phyloP scores from a whole-genome alignment of 352 stramenopile species.

The Pythium sukuiense region DNA sequence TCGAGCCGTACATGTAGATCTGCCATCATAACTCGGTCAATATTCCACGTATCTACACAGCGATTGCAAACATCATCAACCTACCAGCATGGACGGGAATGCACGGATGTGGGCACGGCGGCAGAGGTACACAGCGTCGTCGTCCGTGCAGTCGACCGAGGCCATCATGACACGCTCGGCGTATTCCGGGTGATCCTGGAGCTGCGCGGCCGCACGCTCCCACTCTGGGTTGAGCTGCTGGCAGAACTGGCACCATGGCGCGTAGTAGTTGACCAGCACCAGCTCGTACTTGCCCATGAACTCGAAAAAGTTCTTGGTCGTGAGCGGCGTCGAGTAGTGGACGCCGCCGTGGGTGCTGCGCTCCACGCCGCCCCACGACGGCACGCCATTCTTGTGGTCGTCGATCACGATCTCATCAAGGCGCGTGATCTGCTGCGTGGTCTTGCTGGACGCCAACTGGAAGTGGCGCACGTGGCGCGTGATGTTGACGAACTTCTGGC shows the following conservation, averaged over 20 bases:
- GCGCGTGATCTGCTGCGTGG: slow-evolving; percentile 33
- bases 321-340: slow-evolving; percentile 77
- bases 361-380: slow-evolving; percentile 62
- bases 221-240: slow-evolving; percentile 77
- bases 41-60: background rate
- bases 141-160: slow-evolving; percentile 77
- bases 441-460: slow-evolving; percentile 43
- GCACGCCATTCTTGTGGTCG: slow-evolving; percentile 57
- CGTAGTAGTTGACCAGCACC: slow-evolving; percentile 85
- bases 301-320: slow-evolving; percentile 63
- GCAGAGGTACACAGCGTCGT: slow-evolving; percentile 60
- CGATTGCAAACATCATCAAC: slow-evolving; percentile 1
- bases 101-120: slow-evolving; percentile 69
- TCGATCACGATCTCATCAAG: slow-evolving; percentile 77
- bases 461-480: slow-evolving; percentile 83
- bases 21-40: slow-evolving; percentile 12
- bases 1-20: slow-evolving; percentile 86
- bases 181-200: slow-evolving; percentile 78
- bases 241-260: slow-evolving; percentile 78
- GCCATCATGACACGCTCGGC: slow-evolving; percentile 77
- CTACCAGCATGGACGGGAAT: slow-evolving; percentile 80
- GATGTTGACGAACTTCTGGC: slow-evolving; percentile 69
- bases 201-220: slow-evolving; percentile 67
- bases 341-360: slow-evolving; percentile 47
- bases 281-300: slow-evolving; percentile 86